phyloP scores from a whole-genome alignment of 1,139 yeast genomes.

The Scheffersomyces stambukii region DNA sequence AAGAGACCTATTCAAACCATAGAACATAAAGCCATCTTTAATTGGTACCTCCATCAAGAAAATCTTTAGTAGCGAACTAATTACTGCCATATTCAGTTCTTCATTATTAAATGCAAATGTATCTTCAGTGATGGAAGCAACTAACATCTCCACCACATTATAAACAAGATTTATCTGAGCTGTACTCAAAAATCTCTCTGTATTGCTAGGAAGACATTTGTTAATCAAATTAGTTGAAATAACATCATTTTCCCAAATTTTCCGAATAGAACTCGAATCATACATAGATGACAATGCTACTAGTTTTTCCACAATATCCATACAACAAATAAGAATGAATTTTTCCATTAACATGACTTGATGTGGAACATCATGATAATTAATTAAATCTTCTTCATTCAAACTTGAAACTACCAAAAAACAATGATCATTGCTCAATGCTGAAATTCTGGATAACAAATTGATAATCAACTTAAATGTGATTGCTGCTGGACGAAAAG shows the following conservation, averaged over 20 bases:
- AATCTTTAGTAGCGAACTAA: constrained; percentile 37
- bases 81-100: constrained; percentile 18
- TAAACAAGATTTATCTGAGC: constrained; percentile 38
- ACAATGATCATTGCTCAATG: constrained; percentile 16
- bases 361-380: constrained; percentile 31
- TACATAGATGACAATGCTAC: constrained; percentile 22
- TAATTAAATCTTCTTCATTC: constrained; percentile 32
- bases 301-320: constrained; percentile 51
- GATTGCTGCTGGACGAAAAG: constrained; percentile 57
- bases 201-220: constrained; percentile 34
- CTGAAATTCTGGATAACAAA: constrained; percentile 17
- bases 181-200: constrained; percentile 32
- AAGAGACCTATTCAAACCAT: constrained; percentile 50
- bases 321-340: constrained; percentile 43
- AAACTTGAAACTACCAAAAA: constrained; percentile 25
- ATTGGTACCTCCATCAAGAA: constrained; percentile 38
- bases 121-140: constrained; percentile 32
- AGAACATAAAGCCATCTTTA: constrained; percentile 38
- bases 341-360: constrained; percentile 48
- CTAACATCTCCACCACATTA: constrained; percentile 38
- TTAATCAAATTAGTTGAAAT: constrained; percentile 21
- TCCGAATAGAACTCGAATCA: constrained; percentile 16
- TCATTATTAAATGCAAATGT: constrained; percentile 22
- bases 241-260: constrained; percentile 22
- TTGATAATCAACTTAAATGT: constrained; percentile 22